phyloP scores from a whole-genome alignment of 768 basidiomycete species.

The Mycena indigotica region DNA sequence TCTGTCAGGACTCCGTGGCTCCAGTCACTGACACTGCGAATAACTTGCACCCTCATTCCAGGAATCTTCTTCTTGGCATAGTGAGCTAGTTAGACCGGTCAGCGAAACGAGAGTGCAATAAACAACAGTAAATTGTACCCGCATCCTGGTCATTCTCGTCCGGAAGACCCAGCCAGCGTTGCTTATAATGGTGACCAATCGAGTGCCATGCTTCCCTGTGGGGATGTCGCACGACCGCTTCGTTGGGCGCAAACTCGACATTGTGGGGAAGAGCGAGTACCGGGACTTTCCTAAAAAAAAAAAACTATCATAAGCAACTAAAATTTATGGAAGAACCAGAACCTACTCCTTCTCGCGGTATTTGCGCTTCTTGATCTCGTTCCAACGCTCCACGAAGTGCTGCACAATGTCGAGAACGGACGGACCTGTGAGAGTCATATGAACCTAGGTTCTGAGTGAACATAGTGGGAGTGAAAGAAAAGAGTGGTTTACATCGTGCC shows the following conservation, averaged over 20 bases:
- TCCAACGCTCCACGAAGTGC: slow-evolving; percentile 93
- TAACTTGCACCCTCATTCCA: slow-evolving; percentile 73
- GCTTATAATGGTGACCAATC: slow-evolving; percentile 61
- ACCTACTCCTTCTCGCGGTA: slow-evolving; percentile 15
- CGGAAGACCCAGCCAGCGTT: slow-evolving; percentile 57
- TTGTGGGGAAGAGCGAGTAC: slow-evolving; percentile 85
- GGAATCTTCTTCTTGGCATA: slow-evolving; percentile 40
- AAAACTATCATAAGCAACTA: neutral
- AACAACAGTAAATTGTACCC: slow-evolving; percentile 41
- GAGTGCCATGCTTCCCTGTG: slow-evolving; percentile 61
- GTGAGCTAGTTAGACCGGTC: neutral
- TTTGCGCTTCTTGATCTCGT: slow-evolving; percentile 85
- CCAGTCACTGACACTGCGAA: slow-evolving; percentile 91
- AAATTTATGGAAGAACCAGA: neutral
- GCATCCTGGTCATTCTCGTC: slow-evolving; percentile 39
- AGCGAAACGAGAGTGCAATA: slow-evolving; percentile 29
- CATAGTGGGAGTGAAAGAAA: neutral
- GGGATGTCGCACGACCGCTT: slow-evolving; percentile 74
- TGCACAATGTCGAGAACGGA: slow-evolving; percentile 89
- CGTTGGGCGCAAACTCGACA: slow-evolving; percentile 58
- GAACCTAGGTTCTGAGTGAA: slow-evolving; percentile 50
- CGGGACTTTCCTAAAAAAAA: slow-evolving; percentile 44
- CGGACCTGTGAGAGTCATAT: slow-evolving; percentile 81
- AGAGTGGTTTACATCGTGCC: slow-evolving; percentile 75
- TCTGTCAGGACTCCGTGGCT: slow-evolving; percentile 90